phyloP scores from a whole-genome alignment of 805 yeast species.

The Wickerhamiella musiphila region DNA sequence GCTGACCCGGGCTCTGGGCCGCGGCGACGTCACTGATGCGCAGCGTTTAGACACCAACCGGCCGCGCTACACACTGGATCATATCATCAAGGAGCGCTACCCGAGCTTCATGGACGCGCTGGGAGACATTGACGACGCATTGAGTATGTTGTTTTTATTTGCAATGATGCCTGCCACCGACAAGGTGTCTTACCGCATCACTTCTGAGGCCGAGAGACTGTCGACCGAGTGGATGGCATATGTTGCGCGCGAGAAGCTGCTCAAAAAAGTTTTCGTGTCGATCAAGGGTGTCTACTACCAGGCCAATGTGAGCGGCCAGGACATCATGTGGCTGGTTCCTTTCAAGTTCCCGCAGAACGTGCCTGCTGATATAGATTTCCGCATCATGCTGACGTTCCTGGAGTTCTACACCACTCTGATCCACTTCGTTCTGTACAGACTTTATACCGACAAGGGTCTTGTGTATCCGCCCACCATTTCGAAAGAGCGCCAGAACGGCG shows the following conservation, averaged over 20 bases:
- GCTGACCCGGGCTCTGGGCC: conserved; percentile 73
- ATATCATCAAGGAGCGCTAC: conserved; percentile 84
- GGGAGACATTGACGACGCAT: conserved; percentile 86
- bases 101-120: conserved; percentile 86
- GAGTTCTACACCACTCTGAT: conserved; percentile 88
- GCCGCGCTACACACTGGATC: conserved; percentile 75
- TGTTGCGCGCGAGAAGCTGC: conserved; percentile 64
- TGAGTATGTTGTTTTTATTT: conserved; percentile 85
- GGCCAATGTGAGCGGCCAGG: conserved; percentile 80
- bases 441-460: conserved; percentile 71
- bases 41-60: conserved; percentile 64
- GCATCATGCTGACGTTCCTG: conserved; percentile 90
- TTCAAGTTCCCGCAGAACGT: conserved; percentile 92
- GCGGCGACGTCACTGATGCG: conserved; percentile 83
- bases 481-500: conserved; percentile 51
- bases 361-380: conserved; percentile 86
- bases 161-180: conserved; percentile 91
- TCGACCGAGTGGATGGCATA: conserved; percentile 93
- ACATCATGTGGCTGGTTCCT: conserved; percentile 89
- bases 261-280: conserved; percentile 83
- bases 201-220: conserved; percentile 71
- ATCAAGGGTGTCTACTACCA: conserved; percentile 95
- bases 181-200: conserved; percentile 57
- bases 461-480: conserved; percentile 85
- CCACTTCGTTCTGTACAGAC: conserved; percentile 71